A percentile compares a stretch with the other conserved stretches of the same genome.
Evolutionary conservation across 1,284 basidiomycete species (phyloP).

Genomic region (Ceratobasidium sp.): DNA sequence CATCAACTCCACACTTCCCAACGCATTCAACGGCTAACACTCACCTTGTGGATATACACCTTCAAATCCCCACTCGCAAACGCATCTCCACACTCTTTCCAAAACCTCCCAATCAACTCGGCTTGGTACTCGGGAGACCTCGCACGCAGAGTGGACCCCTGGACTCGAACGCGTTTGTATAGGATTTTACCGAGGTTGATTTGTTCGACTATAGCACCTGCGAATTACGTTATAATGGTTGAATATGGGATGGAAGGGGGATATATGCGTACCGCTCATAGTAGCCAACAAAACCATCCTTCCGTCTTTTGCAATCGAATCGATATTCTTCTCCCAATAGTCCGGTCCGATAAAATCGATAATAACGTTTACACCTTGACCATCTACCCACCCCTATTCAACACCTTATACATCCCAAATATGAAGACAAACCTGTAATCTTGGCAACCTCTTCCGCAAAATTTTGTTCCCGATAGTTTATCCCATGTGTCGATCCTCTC

Average conservation of each 20-base stretch:
- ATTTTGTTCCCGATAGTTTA: constrained; percentile 89
- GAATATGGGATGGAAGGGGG: no score
- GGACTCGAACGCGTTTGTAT: constrained; percentile 88
- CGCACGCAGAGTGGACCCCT: constrained; percentile 89
- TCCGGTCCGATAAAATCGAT: constrained; percentile 90
- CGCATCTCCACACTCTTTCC: constrained; percentile 66
- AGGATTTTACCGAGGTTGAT: constrained; percentile 77
- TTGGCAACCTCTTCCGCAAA: constrained; percentile 78
- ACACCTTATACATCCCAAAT: no score
- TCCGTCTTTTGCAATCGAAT: constrained; percentile 81
- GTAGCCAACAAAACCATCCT: constrained; percentile 79
- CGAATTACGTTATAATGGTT: no score
- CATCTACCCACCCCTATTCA: constrained; percentile 51
- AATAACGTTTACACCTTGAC: constrained; percentile 82
- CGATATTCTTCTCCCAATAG: constrained; percentile 88
- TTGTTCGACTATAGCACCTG: constrained; percentile 75
- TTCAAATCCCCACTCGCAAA: constrained; percentile 74
- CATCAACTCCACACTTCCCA: no score
- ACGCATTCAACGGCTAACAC: constrained; percentile 33
- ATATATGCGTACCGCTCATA: constrained; percentile 71
- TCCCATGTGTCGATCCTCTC: constrained; percentile 73
- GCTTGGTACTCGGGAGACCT: constrained; percentile 85
- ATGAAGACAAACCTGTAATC: constrained; percentile 66
- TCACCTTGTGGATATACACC: constrained; percentile 82
- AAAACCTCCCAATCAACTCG: constrained; percentile 78